Conservation (phyloP, 805 yeast genomes). For the Candida dendrica region DNA sequence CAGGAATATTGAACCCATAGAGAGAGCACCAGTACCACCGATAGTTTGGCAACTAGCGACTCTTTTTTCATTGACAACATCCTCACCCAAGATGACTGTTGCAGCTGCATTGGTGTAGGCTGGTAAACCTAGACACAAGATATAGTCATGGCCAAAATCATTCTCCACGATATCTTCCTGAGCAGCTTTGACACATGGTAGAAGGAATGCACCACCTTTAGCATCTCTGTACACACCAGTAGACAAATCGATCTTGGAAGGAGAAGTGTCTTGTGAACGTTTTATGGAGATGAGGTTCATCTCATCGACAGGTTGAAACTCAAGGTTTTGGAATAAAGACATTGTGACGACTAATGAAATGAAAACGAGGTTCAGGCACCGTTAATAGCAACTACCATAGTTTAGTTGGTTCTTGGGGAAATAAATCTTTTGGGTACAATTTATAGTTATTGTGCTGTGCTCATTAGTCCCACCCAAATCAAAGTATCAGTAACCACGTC, state of each 20-base stretch:
- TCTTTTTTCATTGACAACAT: slow-evolving; percentile 38
- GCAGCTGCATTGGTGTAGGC: slow-evolving; percentile 54
- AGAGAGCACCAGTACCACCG: slow-evolving; percentile 77
- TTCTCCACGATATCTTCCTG: slow-evolving; percentile 40
- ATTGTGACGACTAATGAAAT: too few species aligned
- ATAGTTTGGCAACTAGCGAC: slow-evolving; percentile 71
- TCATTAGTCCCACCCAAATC: too few species aligned
- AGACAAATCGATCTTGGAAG: slow-evolving; percentile 1
- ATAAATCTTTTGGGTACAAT: too few species aligned
- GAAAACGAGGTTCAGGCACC: too few species aligned
- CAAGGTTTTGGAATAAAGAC: slow-evolving; percentile 1
- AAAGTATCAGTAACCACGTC: too few species aligned
- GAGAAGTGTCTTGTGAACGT: background rate
- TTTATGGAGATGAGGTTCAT: slow-evolving; percentile 1
- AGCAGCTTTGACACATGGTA: slow-evolving; percentile 66
- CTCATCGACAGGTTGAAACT: slow-evolving; percentile 2
- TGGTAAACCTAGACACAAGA: slow-evolving; percentile 53
- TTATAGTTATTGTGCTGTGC: too few species aligned
- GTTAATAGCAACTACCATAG: too few species aligned
- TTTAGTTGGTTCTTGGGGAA: too few species aligned
- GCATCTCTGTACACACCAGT: slow-evolving; percentile 63
- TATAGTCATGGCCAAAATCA: slow-evolving; percentile 68
- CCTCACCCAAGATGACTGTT: slow-evolving; percentile 53
- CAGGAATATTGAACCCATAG: slow-evolving; percentile 65
- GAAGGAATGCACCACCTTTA: slow-evolving; percentile 67